phyloP scores from a whole-genome alignment of 352 stramenopile species.

The Pythium periplocum region DNA sequence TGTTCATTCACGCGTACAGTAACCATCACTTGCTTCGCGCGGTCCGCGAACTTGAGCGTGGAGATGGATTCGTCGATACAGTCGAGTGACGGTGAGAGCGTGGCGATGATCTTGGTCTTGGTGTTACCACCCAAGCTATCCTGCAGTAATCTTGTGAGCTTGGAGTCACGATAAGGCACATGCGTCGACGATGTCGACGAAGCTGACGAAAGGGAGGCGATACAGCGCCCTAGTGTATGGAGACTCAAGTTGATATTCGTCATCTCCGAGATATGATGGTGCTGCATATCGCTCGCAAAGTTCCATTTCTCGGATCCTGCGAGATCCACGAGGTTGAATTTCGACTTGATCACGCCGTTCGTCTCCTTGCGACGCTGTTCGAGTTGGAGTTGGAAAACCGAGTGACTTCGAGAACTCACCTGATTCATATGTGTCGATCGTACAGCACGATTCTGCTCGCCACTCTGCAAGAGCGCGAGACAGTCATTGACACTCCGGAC shows the following conservation, averaged over 20 bases:
- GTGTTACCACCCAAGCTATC: conserved; percentile 86
- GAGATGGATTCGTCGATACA: conserved; percentile 91
- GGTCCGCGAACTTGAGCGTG: conserved; percentile 92
- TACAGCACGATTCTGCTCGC: conserved; percentile 85
- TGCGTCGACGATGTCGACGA: conserved; percentile 25
- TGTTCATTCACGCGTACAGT: conserved; percentile 82
- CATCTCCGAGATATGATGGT: conserved; percentile 89
- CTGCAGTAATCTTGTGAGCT: conserved; percentile 89
- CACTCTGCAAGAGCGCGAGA: conserved; percentile 74
- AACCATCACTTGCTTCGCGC: conserved; percentile 89
- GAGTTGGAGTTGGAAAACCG: conserved; percentile 85
- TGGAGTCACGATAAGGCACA: conserved; percentile 92
- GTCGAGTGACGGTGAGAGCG: conserved; percentile 76
- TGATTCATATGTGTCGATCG: conserved; percentile 91
- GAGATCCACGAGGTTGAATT: conserved; percentile 94
- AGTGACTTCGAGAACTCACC: conserved; percentile 86
- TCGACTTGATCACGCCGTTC: conserved; percentile 72
- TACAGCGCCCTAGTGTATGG: conserved; percentile 87
- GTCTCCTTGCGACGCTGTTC: conserved; percentile 69
- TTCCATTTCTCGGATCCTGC: conserved; percentile 94
- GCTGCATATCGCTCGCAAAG: conserved; percentile 68
- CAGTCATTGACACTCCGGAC: conserved; percentile 83
- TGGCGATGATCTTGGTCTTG: conserved; percentile 91
- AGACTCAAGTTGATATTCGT: conserved; percentile 94
- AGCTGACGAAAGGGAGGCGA: conserved; percentile 63